A percentile compares a stretch with the other conserved stretches of the same genome.
These are phyloP conservation scores for Schwanniomyces etchellsii DNA, from an alignment of 1,139 yeast species.

Conservation along the genomic window DNA sequence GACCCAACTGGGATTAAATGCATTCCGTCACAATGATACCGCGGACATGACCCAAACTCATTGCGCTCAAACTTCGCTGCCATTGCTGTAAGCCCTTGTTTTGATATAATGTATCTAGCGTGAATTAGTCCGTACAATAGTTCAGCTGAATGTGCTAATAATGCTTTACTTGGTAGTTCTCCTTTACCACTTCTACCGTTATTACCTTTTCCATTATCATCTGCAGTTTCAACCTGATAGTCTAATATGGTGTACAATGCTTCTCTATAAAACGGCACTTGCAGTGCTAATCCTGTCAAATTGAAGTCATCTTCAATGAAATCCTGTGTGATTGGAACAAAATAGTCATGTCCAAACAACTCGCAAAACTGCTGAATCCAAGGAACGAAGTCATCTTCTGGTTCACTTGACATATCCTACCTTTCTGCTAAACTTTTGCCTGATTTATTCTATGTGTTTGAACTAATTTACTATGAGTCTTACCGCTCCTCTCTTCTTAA, in stretches of 20 bases:
- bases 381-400: conserved; percentile 62
- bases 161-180: conserved; percentile 63
- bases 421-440: too few species aligned
- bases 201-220: conserved; percentile 20
- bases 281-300: conserved; percentile 77
- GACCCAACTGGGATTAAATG: conserved; percentile 89
- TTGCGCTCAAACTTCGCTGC: conserved; percentile 90
- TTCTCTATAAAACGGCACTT: conserved; percentile 87
- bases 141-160: conserved; percentile 87
- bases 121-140: conserved; percentile 89
- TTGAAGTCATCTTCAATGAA: conserved; percentile 96
- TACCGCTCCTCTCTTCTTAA: too few species aligned
- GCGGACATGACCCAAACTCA: conserved; percentile 89
- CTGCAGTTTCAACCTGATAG: conserved; percentile 77
- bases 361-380: conserved; percentile 92
- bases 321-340: conserved; percentile 88
- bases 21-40: conserved; percentile 89
- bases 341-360: conserved; percentile 85
- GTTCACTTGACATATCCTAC: conserved; percentile 35
- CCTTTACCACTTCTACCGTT: conserved; percentile 11
- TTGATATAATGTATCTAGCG: conserved; percentile 83
- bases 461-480: too few species aligned
- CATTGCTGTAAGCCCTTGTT: conserved; percentile 89
- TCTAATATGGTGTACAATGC: conserved; percentile 83
- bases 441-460: too few species aligned